A percentile compares a stretch with the other conserved stretches of the same genome.
Conservation (phyloP, 345 rosid species). For the Camelina hispida region DNA sequence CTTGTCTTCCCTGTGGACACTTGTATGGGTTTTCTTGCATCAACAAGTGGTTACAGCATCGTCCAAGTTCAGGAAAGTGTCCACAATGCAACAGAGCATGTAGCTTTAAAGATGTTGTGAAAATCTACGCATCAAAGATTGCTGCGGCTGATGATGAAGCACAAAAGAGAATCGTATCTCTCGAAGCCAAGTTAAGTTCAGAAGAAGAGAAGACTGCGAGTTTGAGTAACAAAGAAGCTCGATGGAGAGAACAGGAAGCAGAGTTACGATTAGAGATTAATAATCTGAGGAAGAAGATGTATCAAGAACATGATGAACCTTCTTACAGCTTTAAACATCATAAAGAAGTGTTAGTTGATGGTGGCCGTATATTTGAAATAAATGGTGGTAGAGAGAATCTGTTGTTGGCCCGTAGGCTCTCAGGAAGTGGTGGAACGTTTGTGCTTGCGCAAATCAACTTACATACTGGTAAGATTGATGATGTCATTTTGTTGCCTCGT, state of each 20-base stretch:
- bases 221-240: slow-evolving; percentile 55
- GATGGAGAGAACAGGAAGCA: slow-evolving; percentile 58
- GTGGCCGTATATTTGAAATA: slow-evolving; percentile 81
- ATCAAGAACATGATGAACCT: slow-evolving; percentile 44
- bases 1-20: too few relatives aligned
- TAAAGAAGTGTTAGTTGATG: slow-evolving; percentile 60
- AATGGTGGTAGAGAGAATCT: slow-evolving; percentile 54
- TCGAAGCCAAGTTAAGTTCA: too few relatives aligned
- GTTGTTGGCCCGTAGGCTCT: slow-evolving; percentile 61
- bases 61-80: too few relatives aligned
- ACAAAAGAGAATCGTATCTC: too few relatives aligned
- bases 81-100: too few relatives aligned
- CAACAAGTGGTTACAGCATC: too few relatives aligned
- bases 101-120: too few relatives aligned
- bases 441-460: slow-evolving; percentile 68
- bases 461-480: slow-evolving; percentile 65
- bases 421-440: slow-evolving; percentile 59
- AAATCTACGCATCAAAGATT: too few relatives aligned
- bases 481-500: slow-evolving; percentile 57
- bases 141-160: too few relatives aligned
- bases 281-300: slow-evolving; percentile 49
- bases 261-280: slow-evolving; percentile 50
- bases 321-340: slow-evolving; percentile 53
- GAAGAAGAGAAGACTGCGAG: slow-evolving; percentile 54
- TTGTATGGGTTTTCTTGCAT: too few relatives aligned